Conservation (phyloP, 2,329 filamentous ascomycete species). For the Trichoderma harzianum region DNA sequence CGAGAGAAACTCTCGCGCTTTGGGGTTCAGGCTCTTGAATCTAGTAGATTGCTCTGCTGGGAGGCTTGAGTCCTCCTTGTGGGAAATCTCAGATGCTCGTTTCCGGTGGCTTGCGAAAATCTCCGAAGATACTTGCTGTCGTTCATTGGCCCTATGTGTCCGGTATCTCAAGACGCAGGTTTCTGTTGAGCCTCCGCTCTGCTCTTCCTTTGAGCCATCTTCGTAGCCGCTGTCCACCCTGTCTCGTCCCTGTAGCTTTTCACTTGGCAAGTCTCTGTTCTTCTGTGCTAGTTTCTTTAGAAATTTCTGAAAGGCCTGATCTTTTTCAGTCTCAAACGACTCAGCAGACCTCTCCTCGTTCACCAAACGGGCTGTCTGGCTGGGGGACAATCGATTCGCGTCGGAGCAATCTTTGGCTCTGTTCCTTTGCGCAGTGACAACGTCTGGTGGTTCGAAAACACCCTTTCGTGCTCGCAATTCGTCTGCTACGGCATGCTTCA, state of each 20-base stretch:
- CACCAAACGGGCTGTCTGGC: neutral
- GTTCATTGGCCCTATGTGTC: neutral
- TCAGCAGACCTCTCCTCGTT: neutral
- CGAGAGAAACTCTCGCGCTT: conserved; percentile 35
- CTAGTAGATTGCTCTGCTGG: conserved; percentile 21
- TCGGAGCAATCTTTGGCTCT: neutral
- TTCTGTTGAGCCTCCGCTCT: neutral
- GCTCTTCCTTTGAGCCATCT: neutral
- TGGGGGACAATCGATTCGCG: neutral
- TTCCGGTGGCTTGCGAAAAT: neutral
- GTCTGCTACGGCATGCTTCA: neutral
- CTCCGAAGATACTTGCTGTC: neutral
- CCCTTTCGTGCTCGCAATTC: neutral
- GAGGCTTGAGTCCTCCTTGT: conserved; percentile 21
- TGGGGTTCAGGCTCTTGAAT: conserved; percentile 30
- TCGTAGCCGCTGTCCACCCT: neutral
- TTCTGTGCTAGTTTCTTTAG: conserved; percentile 26
- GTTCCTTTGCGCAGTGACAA: neutral
- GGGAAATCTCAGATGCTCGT: neutral
- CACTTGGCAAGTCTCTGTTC: neutral
- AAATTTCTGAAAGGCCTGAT: conserved; percentile 29
- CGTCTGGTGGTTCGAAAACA: neutral
- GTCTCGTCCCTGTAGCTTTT: neutral
- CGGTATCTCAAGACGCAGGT: neutral
- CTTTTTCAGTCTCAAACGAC: neutral